phyloP scores from a whole-genome alignment of 768 basidiomycete species.

The Lactifluus pinguis region DNA sequence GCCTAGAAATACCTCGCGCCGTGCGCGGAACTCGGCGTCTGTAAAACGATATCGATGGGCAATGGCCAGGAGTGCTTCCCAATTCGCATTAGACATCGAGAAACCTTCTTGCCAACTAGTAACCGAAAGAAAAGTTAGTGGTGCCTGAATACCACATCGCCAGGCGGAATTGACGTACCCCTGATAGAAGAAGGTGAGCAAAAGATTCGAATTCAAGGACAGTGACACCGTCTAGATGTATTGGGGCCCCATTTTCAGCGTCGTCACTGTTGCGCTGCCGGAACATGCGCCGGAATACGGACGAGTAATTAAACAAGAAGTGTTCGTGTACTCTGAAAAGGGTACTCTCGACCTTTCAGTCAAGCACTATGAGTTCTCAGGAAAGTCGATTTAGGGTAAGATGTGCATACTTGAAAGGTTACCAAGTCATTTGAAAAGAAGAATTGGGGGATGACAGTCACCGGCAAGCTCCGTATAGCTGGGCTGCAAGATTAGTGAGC shows the following conservation, averaged over 20 bases:
- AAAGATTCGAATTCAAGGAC: background rate
- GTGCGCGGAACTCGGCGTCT: conserved; percentile 3
- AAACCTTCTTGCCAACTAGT: background rate
- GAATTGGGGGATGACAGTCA: background rate
- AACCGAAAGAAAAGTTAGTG: background rate
- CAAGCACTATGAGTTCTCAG: background rate
- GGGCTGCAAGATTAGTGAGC: background rate
- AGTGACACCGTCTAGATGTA: background rate
- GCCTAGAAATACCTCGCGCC: background rate
- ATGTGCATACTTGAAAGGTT: background rate
- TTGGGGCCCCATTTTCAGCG: background rate
- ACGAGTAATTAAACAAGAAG: background rate
- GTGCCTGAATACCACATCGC: background rate
- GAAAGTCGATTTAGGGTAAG: background rate
- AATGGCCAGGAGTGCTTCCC: conserved; percentile 1
- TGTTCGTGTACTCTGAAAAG: background rate
- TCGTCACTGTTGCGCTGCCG: background rate
- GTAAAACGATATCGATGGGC: background rate
- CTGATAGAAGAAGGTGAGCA: background rate
- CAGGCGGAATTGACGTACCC: background rate
- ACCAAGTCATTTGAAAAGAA: background rate
- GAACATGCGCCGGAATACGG: background rate
- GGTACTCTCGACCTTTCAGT: background rate
- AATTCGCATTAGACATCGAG: background rate
- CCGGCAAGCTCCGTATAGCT: background rate